These are phyloP conservation scores for Cetraspora pellucida DNA, from an alignment of 192 early-diverging fungal species.

Conservation along the genomic window DNA sequence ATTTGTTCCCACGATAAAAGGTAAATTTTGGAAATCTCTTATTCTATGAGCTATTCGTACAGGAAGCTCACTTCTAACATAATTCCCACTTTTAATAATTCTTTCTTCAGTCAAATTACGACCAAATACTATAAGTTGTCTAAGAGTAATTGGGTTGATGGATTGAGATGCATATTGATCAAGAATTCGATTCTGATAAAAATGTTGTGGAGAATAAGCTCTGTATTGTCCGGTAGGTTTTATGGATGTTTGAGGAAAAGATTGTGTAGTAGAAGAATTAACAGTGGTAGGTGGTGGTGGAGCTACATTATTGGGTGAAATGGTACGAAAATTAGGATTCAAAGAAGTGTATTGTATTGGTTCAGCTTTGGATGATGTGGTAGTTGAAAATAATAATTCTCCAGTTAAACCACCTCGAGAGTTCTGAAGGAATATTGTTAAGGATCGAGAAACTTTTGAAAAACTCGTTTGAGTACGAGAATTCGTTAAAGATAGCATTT, in stretches of 20 bases:
- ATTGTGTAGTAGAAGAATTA: background rate
- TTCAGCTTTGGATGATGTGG: background rate
- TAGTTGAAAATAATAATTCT: background rate
- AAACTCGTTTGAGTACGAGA: too few relatives aligned
- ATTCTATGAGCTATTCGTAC: conserved; percentile 91
- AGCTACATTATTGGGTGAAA: background rate
- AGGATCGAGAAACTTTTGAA: too few relatives aligned
- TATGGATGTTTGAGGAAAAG: background rate
- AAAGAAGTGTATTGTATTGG: conserved; percentile 19
- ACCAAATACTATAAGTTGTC: conserved; percentile 91
- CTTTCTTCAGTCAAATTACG: conserved; percentile 83
- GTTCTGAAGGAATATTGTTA: too few relatives aligned
- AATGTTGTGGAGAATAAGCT: conserved; percentile 60
- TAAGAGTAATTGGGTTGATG: conserved; percentile 79
- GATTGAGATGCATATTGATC: conserved; percentile 82
- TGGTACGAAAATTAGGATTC: background rate
- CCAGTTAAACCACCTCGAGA: too few relatives aligned
- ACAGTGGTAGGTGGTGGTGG: background rate
- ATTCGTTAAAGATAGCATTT: too few relatives aligned
- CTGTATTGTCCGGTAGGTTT: background rate
- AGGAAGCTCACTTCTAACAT: conserved; percentile 86
- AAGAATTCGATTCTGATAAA: conserved; percentile 90
- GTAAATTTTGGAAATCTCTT: conserved; percentile 88
- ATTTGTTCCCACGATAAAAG: conserved; percentile 92
- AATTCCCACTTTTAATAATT: conserved; percentile 85